These are phyloP conservation scores for Suillus variegatus DNA, from an alignment of 768 basidiomycete species.

Conservation along the genomic window DNA sequence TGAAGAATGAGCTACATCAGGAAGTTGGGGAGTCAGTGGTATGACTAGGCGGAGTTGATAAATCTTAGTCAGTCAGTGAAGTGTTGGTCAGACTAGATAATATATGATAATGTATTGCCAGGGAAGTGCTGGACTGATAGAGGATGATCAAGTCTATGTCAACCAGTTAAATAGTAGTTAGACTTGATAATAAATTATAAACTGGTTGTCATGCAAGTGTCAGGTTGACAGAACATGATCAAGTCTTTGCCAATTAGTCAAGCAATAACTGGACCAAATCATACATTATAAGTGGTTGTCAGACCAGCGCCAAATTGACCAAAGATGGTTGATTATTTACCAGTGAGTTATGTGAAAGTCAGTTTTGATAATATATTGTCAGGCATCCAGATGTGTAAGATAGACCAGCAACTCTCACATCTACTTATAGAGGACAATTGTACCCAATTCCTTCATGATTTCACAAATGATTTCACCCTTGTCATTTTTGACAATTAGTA, in stretches of 20 bases:
- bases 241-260: background rate
- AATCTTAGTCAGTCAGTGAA: background rate
- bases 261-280: background rate
- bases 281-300: background rate
- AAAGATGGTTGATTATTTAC: too few relatives aligned
- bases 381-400: slow-evolving; percentile 90
- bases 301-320: background rate
- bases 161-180: too few relatives aligned
- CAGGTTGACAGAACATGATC: background rate
- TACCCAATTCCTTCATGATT: slow-evolving; percentile 98
- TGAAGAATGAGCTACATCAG: background rate
- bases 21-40: background rate
- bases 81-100: background rate
- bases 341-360: too few relatives aligned
- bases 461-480: slow-evolving; percentile 99
- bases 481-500: slow-evolving; percentile 97
- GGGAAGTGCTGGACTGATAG: too few relatives aligned
- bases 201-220: background rate
- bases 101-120: too few relatives aligned
- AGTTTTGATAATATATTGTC: too few relatives aligned
- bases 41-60: background rate
- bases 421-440: slow-evolving; percentile 97
- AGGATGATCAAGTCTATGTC: too few relatives aligned
- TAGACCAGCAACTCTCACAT: slow-evolving; percentile 99
- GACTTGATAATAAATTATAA: background rate